Evolutionary conservation across 23 red algal species (phyloP).

Genomic region (Cyanidium caldarium): DNA sequence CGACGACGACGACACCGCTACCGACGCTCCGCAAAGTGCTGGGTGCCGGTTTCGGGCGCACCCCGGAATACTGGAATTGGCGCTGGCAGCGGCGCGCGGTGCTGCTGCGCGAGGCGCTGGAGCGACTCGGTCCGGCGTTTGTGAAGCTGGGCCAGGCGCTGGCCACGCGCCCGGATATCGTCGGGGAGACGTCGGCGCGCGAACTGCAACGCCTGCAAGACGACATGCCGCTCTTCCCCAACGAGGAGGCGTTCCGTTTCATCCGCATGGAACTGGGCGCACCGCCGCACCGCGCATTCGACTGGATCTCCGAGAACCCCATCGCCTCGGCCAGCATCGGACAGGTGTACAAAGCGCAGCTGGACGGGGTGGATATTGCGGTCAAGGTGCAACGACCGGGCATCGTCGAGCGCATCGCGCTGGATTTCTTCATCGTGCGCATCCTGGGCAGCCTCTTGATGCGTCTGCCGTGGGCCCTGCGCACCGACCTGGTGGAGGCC

Average conservation of each 20-base stretch:
- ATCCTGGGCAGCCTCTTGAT: constrained; percentile 16
- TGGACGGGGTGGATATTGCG: constrained; percentile 32
- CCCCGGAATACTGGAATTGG: constrained; percentile 35
- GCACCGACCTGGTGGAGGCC: constrained; percentile 28
- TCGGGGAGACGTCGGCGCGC: constrained; percentile 18
- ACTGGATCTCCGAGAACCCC: constrained; percentile 31
- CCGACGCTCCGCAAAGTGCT: no score
- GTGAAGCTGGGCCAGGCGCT: constrained; percentile 87
- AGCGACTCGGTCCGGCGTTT: constrained; percentile 63
- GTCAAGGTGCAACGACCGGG: constrained; percentile 86
- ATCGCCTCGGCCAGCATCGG: constrained; percentile 64
- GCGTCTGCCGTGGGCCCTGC: background rate
- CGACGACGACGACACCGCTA: no score
- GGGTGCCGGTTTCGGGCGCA: no score
- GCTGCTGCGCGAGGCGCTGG: constrained; percentile 35
- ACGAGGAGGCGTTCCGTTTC: constrained; percentile 35
- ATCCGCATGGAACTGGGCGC: constrained; percentile 53
- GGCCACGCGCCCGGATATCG: constrained; percentile 53
- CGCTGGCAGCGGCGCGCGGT: constrained; percentile 26
- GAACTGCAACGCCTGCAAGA: constrained; percentile 82
- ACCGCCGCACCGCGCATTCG: constrained; percentile 32
- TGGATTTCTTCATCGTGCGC: constrained; percentile 66
- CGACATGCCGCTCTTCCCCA: constrained; percentile 32
- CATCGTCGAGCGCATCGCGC: constrained; percentile 53
- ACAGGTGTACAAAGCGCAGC: constrained; percentile 29